Evolutionary conservation across 345 rosid species (phyloP), one percentile per base, ranked within the genome.

Genomic region (Murraya koenigii): DNA sequence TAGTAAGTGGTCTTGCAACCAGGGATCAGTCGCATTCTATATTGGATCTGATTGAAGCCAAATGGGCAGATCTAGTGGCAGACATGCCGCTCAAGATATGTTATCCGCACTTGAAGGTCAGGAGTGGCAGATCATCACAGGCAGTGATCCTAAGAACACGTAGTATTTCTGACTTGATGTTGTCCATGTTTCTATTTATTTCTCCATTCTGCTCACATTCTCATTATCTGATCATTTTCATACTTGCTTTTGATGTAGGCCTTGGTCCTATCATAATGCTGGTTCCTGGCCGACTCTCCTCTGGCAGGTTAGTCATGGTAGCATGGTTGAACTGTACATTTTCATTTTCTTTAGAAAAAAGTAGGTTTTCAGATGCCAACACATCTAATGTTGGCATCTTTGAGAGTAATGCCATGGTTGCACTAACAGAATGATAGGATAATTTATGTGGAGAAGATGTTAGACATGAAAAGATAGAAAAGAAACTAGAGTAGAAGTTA

Each of bases 231-330:
- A 7, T 47, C 13, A 28, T 66, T 66, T 23, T 78, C 28, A 17
- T 26, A 66, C 62, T 64, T 79, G 25, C 62, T 59, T 58, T 14
- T 82, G 73, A 35, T 87, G 84, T 87, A 92, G 97, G 82, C 96
- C 98, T 64, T 95, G 99, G 98, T 95, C 98, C 54, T 95, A 95
- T 80, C 99, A 95, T 83, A 95, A 95, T 82, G 96, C 85, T 62
- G 96, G 97, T 71, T 92, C 97, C n/a, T 95, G 97, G 99, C 99
- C 99, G 20, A 92, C 98, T 60, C 92, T 95, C 35, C 89, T 95
- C 15, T 93, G 98, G 99, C 97, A 95, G 89, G 97, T 93, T 84
- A 82, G 89, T 65, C 41, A 14, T 49, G 36, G 62, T 75, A n/a
- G 70, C 71, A 25, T 63, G 49, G 7, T 32, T 39, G 56, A 33